These are phyloP conservation scores for Mrakia frigida DNA, from an alignment of 768 basidiomycete genomes.

Conservation along the genomic window DNA sequence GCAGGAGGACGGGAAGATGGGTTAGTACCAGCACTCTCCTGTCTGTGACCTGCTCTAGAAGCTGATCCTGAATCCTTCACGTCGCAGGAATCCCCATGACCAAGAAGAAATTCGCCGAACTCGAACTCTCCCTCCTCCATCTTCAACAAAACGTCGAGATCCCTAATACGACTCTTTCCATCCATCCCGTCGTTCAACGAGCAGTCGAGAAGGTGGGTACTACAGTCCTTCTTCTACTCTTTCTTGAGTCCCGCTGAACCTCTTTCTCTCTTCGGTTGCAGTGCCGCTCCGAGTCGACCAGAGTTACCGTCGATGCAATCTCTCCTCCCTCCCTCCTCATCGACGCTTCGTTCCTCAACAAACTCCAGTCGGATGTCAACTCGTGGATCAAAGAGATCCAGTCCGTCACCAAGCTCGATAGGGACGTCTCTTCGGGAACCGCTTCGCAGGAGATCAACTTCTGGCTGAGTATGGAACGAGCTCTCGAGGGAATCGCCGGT, in stretches of 20 bases:
- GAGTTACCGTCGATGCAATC: constrained; percentile 67
- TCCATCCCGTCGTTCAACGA: constrained; percentile 81
- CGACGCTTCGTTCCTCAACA: constrained; percentile 88
- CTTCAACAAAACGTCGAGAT: constrained; percentile 99
- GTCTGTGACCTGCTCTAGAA: not conserved
- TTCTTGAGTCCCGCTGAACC: no score
- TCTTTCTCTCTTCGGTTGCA: constrained; percentile 34
- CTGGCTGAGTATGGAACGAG: constrained; percentile 91
- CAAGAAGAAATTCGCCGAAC: constrained; percentile 98
- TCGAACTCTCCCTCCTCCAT: constrained; percentile 87
- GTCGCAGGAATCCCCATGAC: constrained; percentile 81
- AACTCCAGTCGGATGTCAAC: constrained; percentile 88
- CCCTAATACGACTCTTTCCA: constrained; percentile 86
- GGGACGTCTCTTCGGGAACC: constrained; percentile 89
- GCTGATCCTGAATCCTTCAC: not conserved
- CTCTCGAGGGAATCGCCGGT: constrained; percentile 84
- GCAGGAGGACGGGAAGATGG: constrained; percentile 76
- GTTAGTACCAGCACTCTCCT: constrained; percentile 43
- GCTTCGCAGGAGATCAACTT: constrained; percentile 99
- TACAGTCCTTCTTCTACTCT: not conserved
- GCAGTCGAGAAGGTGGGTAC: constrained; percentile 62
- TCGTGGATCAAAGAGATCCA: constrained; percentile 98
- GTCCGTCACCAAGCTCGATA: constrained; percentile 86
- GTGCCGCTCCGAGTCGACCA: constrained; percentile 48
- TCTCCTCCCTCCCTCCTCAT: constrained; percentile 67